Evolutionary conservation across 805 yeast genomes (phyloP).

Genomic region (Kazachstania africana): DNA sequence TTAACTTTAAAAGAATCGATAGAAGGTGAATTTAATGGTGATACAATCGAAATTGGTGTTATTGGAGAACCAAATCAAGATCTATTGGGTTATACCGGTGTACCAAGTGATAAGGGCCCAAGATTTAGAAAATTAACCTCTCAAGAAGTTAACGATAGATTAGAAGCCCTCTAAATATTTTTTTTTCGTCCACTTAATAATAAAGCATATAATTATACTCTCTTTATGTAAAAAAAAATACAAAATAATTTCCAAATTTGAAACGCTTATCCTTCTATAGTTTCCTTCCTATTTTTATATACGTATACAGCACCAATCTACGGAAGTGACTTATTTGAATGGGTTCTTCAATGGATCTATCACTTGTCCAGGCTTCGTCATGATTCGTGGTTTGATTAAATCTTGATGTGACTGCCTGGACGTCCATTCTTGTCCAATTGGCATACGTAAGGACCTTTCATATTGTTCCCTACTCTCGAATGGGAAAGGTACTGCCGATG

Average conservation of each 20-base stretch:
- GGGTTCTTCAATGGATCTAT: slow-evolving; percentile 88
- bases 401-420: slow-evolving; percentile 78
- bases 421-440: slow-evolving; percentile 96
- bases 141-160: slow-evolving; percentile 91
- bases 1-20: slow-evolving; percentile 90
- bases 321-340: slow-evolving; percentile 33
- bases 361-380: slow-evolving; percentile 77
- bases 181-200: no score
- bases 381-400: slow-evolving; percentile 77
- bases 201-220: background rate
- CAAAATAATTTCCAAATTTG: background rate
- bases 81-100: slow-evolving; percentile 77
- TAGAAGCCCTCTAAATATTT: slow-evolving; percentile 74
- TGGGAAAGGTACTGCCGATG: slow-evolving; percentile 89
- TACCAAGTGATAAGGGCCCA: slow-evolving; percentile 69
- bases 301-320: no score
- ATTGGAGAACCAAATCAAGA: slow-evolving; percentile 76
- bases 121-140: slow-evolving; percentile 73
- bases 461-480: slow-evolving; percentile 89
- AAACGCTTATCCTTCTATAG: no score
- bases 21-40: slow-evolving; percentile 96
- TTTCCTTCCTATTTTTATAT: no score
- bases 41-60: slow-evolving; percentile 84
- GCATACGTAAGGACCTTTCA: slow-evolving; percentile 87
- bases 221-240: background rate